Evolutionary conservation across 148 eudicot species (phyloP).

Genomic region (Cornus suecica): DNA sequence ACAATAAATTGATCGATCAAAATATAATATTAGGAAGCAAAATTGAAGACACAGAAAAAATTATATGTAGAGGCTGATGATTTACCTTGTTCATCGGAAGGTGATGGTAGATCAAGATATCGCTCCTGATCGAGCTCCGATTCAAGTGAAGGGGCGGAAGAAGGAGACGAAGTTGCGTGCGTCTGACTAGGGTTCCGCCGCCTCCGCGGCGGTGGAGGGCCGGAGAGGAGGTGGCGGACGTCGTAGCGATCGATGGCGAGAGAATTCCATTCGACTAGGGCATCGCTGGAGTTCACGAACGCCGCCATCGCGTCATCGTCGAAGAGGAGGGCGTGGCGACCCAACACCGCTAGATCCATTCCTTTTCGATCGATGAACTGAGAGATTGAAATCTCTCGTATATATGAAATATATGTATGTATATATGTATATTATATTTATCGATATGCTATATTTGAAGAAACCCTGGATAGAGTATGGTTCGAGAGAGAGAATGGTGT

Average conservation of each 20-base stretch:
- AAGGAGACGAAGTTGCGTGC: conserved; percentile 7
- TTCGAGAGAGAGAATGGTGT: not conserved
- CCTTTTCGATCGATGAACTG: not conserved
- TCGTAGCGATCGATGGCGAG: conserved; percentile 93
- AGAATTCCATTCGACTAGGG: conserved; percentile 93
- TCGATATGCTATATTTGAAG: not conserved
- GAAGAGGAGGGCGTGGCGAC: conserved; percentile 85
- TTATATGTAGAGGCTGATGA: not conserved
- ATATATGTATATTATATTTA: not conserved
- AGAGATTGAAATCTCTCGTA: conserved; percentile 5
- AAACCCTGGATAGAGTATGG: not conserved
- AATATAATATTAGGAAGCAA: no score
- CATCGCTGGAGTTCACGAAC: conserved; percentile 82
- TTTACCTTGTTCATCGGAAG: conserved; percentile 47
- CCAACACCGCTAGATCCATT: conserved; percentile 63
- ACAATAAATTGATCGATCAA: no score
- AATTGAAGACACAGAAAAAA: no score
- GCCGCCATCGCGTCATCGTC: conserved; percentile 79
- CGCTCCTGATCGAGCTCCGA: conserved; percentile 69
- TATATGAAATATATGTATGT: not conserved
- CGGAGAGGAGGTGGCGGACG: conserved; percentile 85
- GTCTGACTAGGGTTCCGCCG: conserved; percentile 29
- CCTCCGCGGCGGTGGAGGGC: conserved; percentile 59
- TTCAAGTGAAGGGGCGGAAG: conserved; percentile 35
- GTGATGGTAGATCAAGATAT: conserved; percentile 56